Evolutionary conservation across 805 yeast species (phyloP).

Genomic region (Kazachstania viticola): DNA sequence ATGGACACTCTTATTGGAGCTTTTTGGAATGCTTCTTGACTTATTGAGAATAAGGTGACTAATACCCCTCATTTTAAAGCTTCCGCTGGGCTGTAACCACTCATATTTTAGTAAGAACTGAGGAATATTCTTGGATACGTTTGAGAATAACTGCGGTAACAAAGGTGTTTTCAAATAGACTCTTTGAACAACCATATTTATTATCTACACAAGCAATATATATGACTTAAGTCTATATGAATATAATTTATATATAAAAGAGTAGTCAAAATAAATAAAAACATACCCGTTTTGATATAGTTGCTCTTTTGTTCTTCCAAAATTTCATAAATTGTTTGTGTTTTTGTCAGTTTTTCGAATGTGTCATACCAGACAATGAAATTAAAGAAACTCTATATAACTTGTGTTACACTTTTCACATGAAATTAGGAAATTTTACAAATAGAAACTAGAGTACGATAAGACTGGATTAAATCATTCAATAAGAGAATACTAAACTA

Average conservation of each 20-base stretch:
- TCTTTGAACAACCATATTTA: no score
- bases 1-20: slow-evolving; percentile 23
- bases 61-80: slow-evolving; percentile 46
- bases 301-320: background rate
- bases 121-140: slow-evolving; percentile 4
- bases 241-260: background rate
- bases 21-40: slow-evolving; percentile 21
- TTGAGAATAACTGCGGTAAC: slow-evolving; percentile 10
- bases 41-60: slow-evolving; percentile 34
- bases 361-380: no score
- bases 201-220: slow-evolving; percentile 10
- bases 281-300: background rate
- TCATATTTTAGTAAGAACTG: slow-evolving; percentile 39
- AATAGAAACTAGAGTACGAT: no score
- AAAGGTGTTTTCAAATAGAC: slow-evolving; percentile 18
- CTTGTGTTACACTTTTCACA: no score
- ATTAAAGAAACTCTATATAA: no score
- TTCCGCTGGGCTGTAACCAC: slow-evolving; percentile 44
- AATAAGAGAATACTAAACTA: no score
- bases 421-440: no score
- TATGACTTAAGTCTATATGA: background rate
- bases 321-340: background rate
- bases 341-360: no score
- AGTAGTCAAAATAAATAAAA: background rate
- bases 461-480: no score